phyloP scores from a whole-genome alignment of 2,329 filamentous ascomycete genomes.

The Aspergillus novoparasiticus region DNA sequence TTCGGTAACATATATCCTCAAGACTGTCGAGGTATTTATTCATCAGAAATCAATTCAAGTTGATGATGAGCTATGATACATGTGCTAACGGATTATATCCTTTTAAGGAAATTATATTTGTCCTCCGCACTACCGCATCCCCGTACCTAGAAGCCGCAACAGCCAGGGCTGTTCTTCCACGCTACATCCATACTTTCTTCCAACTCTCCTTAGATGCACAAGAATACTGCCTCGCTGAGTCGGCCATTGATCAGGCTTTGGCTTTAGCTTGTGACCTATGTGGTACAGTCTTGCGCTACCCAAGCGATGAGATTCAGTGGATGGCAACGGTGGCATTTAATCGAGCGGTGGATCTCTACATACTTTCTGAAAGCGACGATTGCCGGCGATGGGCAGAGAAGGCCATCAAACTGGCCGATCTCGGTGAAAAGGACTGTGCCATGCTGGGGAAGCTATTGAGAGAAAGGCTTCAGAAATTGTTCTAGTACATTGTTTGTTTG shows the following conservation, averaged over 20 bases:
- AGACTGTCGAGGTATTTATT: slow-evolving; percentile 48
- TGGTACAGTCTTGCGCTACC: slow-evolving; percentile 40
- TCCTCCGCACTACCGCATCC: slow-evolving; percentile 60
- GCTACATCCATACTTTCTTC: slow-evolving; percentile 78
- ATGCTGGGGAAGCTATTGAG: slow-evolving; percentile 28
- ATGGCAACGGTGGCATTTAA: slow-evolving; percentile 60
- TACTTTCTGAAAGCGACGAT: slow-evolving; percentile 31
- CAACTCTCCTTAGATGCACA: slow-evolving; percentile 58
- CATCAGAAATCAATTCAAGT: too few species aligned
- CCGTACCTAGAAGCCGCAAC: slow-evolving; percentile 35
- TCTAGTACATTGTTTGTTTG: not conserved
- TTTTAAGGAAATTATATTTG: slow-evolving; percentile 64
- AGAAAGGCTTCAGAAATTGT: slow-evolving; percentile 23
- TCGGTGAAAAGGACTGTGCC: slow-evolving; percentile 26
- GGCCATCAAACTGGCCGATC: slow-evolving; percentile 37
- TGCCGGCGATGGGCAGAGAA: slow-evolving; percentile 41
- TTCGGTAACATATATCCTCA: slow-evolving; percentile 35
- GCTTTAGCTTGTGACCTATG: slow-evolving; percentile 17
- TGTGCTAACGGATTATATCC: not conserved
- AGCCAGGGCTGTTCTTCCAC: slow-evolving; percentile 60
- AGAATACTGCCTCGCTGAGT: slow-evolving; percentile 34
- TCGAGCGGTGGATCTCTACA: slow-evolving; percentile 56
- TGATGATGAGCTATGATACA: not conserved
- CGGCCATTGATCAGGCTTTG: slow-evolving; percentile 38
- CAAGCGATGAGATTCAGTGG: slow-evolving; percentile 59